Evolutionary conservation across 345 rosid species (phyloP).

Genomic region (Carallia brachiata): DNA sequence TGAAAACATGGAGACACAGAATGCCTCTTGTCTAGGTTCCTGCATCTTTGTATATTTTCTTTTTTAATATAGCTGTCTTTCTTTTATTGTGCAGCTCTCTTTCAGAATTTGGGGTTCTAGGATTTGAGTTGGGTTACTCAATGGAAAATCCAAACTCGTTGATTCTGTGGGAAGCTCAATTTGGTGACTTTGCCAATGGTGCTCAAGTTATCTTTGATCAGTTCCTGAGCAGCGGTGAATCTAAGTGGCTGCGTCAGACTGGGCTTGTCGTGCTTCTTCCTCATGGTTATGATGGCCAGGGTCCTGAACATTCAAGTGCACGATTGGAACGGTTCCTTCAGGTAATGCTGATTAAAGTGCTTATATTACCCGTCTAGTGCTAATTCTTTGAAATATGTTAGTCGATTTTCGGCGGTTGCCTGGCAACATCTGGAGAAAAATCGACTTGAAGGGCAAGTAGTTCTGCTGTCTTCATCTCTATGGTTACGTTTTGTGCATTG

Average conservation of each 20-base stretch:
- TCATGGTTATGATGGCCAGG: conserved; percentile 84
- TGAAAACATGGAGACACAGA: background rate
- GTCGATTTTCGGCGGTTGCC: too few relatives aligned
- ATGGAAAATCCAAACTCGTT: conserved; percentile 83
- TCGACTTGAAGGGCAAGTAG: too few relatives aligned
- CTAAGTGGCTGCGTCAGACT: conserved; percentile 80
- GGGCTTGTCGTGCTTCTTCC: conserved; percentile 81
- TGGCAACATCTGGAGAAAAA: too few relatives aligned
- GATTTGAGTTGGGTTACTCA: conserved; percentile 79
- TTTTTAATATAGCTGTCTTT: background rate
- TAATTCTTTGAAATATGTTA: too few relatives aligned
- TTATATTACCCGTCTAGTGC: background rate
- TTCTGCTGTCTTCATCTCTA: too few relatives aligned
- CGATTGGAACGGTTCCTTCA: conserved; percentile 74
- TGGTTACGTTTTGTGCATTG: background rate
- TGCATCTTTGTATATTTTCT: background rate
- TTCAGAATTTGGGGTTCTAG: conserved; percentile 82
- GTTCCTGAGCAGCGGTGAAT: conserved; percentile 76
- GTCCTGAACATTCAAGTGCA: conserved; percentile 88
- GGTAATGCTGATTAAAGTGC: conserved; percentile 38
- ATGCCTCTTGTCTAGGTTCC: background rate
- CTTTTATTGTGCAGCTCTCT: conserved; percentile 54
- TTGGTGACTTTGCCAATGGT: conserved; percentile 84
- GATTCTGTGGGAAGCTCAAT: conserved; percentile 81
- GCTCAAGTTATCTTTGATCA: conserved; percentile 85